Conservation (phyloP, 257 asterid genomes). For the Solanum medicagineum region DNA sequence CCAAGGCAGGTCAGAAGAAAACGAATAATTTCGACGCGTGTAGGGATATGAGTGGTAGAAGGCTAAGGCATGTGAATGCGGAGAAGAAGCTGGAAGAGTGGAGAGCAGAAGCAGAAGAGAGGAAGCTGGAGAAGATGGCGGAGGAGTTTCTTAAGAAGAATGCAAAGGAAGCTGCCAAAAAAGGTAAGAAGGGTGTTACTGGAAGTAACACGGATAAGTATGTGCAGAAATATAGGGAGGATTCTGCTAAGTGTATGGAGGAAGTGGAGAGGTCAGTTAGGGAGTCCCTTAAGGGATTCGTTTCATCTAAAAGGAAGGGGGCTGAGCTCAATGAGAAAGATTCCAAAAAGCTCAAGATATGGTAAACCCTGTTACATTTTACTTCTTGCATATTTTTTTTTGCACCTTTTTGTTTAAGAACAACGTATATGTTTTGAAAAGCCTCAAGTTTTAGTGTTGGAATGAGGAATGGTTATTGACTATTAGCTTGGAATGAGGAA, state of each 20-base stretch:
- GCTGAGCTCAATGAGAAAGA: slow-evolving; percentile 15
- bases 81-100: slow-evolving; percentile 97
- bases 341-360: slow-evolving; percentile 59
- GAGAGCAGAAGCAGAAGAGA: slow-evolving; percentile 78
- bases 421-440: neutral
- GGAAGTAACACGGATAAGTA: slow-evolving; percentile 43
- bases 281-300: slow-evolving; percentile 45
- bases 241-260: slow-evolving; percentile 78
- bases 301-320: slow-evolving; percentile 43
- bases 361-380: slow-evolving; percentile 22
- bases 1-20: slow-evolving; percentile 97
- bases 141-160: slow-evolving; percentile 74
- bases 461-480: neutral
- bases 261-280: slow-evolving; percentile 71
- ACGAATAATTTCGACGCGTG: slow-evolving; percentile 94
- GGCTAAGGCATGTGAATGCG: slow-evolving; percentile 94
- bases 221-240: slow-evolving; percentile 79
- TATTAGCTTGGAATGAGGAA: neutral
- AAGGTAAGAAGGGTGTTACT: slow-evolving; percentile 35
- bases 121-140: slow-evolving; percentile 85
- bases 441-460: neutral
- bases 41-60: slow-evolving; percentile 95
- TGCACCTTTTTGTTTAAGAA: neutral
- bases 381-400: neutral
- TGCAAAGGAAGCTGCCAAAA: slow-evolving; percentile 46